Base-by-base conservation (phyloP, 2,329 filamentous ascomycete species). In the Diplodia intermedia region DNA sequence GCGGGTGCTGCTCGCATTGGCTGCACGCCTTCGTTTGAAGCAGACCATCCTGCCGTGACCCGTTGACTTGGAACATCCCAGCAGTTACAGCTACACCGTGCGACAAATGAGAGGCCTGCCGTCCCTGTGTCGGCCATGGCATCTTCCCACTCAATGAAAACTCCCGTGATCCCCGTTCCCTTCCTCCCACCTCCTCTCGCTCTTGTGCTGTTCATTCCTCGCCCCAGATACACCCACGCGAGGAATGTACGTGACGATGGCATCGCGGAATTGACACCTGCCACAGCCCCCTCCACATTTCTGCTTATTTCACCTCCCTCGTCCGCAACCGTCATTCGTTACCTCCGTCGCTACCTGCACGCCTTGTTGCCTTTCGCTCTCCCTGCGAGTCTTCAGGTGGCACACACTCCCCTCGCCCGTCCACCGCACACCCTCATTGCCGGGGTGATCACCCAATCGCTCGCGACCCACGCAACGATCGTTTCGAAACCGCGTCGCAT, bases 401-500 rank as follows among this genome's bases (percentile, higher is more conserved):
- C 57, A 33, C 36, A 49, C 57, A 33, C 38, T 29, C 57, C n/a
- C 26, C 31, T 15, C n/a, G 15, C 9, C 15, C 40, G 7, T 38
- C 40, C 26, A 36, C 29, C 57, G 40, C 57, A 33, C 26, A n/a
- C 26, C 57, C 2, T 62, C 31, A 60, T n/a, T 40, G 43, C 43
- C n/a, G n/a, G 43, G 23, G 7, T 23, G 26, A 31, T 60, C 55
- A 29, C 33, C 55, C 20, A 23, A 60, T 20, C 57, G 26, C 57
- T 20, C 43, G n/a, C 18, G 3, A 20, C 31, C 43, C 43, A 47
- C 43, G 43, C 43, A 47, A 49, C 40, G 31, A 23, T 62, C 43
- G 57, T 62, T 62, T 62, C 40, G 57, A 62, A 62, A 50, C 40
- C 40, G 57, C 57, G 47, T 62, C 57, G 57, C 47, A 50, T 62